Base-by-base conservation (phyloP, 108 stramenopile genomes). In the Cyclostephanos invisitatus region DNA sequence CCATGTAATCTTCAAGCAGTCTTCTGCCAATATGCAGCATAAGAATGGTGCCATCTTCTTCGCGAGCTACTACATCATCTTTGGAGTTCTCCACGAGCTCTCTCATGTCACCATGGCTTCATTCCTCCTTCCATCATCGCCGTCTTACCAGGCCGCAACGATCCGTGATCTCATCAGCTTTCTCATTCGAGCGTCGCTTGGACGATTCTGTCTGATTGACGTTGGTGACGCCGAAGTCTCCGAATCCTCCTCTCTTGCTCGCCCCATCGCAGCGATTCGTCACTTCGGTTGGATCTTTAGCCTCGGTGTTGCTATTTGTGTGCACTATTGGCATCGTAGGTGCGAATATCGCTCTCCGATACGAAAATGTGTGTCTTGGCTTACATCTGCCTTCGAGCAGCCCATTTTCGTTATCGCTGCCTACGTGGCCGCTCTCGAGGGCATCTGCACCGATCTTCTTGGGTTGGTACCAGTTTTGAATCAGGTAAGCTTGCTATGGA, bases 1-100 rank as follows among this genome's bases (percentile, higher is more conserved):
- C 71, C 91, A 88, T 81, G 88, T 88, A 80, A 85, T 89, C 62
- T 87, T 92, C 80, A 89, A 92, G 88, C 77, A 80, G 46, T 88
- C 88, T 79, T 92, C 89, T 82, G 78, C 80, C 44, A 32, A 32
- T 32, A 32, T 32, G 3, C 2, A 32, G 32, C 32, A 32, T 2
- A 32, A 32, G 4, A 32, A 32, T 3, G 32, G 4, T 3, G 32
- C 32, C 3, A 3, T 32, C 3, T 88, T 87, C 29, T 68, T 92
- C 40, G 8, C 40, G 32, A 40, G 40, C 40, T 40, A 40, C 70
- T 90, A 90, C 59, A 3, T 83, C 27, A 11, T 83, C 38, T 87
- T 86, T 38, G 89, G 89, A 11, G 27, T 62, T 35, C 14, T 86
- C 3, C 89, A 90, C 49, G 89, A 90, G 67, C n/a, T 75, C 7